These are phyloP conservation scores for Volvariella surrecta DNA, from an alignment of 1,284 basidiomycete species.

Conservation along the genomic window DNA sequence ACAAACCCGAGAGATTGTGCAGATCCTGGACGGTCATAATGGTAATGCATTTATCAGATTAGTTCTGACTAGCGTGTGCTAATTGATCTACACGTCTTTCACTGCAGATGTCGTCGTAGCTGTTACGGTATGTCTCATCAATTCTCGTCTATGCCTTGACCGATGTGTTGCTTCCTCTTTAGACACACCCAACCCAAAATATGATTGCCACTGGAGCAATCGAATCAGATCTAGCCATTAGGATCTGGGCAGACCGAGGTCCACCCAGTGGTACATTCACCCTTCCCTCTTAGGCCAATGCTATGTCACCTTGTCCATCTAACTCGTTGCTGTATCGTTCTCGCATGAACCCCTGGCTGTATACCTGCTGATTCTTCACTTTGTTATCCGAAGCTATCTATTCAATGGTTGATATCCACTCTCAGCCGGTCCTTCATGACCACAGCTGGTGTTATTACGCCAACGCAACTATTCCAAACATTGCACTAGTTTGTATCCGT, in stretches of 20 bases:
- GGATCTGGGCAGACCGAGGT: conserved; percentile 66
- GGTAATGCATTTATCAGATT: conserved; percentile 32
- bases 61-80: background rate
- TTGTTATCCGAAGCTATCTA: too few species aligned
- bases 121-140: conserved; percentile 43
- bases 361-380: too few species aligned
- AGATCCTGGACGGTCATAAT: conserved; percentile 69
- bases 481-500: too few species aligned
- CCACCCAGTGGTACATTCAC: too few species aligned
- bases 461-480: too few species aligned
- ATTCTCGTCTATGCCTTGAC: conserved; percentile 2
- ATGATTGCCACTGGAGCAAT: conserved; percentile 82
- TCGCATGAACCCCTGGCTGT: too few species aligned
- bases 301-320: too few species aligned
- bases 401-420: too few species aligned
- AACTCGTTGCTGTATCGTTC: too few species aligned
- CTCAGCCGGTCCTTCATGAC: too few species aligned
- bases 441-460: too few species aligned
- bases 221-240: conserved; percentile 69
- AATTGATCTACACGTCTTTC: conserved; percentile 4
- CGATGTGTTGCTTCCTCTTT: conserved; percentile 3
- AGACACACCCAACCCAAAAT: conserved; percentile 78
- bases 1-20: conserved; percentile 76
- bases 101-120: conserved; percentile 64
- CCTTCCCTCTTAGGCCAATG: too few species aligned